Percentiles rank a stretch among this genome's conserved stretches.
Evolutionary conservation across 768 basidiomycete genomes (phyloP).

Genomic region (Tylopilus balloui): DNA sequence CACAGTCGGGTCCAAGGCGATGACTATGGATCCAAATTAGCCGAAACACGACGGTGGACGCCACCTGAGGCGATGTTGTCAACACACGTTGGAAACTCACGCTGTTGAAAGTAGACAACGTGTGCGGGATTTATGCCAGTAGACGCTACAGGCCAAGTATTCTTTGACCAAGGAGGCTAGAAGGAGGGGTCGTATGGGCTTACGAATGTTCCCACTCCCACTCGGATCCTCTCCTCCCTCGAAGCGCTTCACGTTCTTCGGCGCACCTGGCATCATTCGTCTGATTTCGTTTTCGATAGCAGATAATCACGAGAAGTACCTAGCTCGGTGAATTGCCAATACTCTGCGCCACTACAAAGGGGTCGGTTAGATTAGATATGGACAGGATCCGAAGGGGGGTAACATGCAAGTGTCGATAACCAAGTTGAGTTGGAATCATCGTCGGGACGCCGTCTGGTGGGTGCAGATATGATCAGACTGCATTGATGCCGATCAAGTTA

Average conservation of each 20-base stretch:
- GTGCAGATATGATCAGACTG: not conserved
- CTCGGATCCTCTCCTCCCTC: constrained; percentile 42
- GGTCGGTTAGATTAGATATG: constrained; percentile 9
- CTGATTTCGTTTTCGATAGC: constrained; percentile 2
- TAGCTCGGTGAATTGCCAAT: constrained; percentile 47
- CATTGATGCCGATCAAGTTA: not conserved
- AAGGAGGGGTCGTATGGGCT: constrained; percentile 5
- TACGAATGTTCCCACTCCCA: constrained; percentile 48
- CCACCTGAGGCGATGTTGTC: not conserved
- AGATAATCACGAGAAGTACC: constrained; percentile 18
- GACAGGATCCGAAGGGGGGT: not conserved
- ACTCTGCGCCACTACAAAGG: constrained; percentile 33
- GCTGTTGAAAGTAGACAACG: constrained; percentile 42
- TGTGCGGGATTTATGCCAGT: constrained; percentile 47
- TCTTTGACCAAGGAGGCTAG: not conserved
- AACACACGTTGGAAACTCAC: constrained; percentile 24
- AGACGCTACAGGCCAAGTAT: constrained; percentile 31
- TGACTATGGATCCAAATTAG: constrained; percentile 17
- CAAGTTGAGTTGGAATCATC: constrained; percentile 41
- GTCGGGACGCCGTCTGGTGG: constrained; percentile 48
- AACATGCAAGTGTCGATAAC: constrained; percentile 44
- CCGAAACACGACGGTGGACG: not conserved
- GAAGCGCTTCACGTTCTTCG: constrained; percentile 39
- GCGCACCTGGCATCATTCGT: constrained; percentile 16
- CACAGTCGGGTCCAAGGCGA: constrained; percentile 32